Percentiles rank a stretch among this genome's conserved stretches.
Conservation (phyloP, 148 eudicot genomes). For the Vaccinium darrowii region DNA sequence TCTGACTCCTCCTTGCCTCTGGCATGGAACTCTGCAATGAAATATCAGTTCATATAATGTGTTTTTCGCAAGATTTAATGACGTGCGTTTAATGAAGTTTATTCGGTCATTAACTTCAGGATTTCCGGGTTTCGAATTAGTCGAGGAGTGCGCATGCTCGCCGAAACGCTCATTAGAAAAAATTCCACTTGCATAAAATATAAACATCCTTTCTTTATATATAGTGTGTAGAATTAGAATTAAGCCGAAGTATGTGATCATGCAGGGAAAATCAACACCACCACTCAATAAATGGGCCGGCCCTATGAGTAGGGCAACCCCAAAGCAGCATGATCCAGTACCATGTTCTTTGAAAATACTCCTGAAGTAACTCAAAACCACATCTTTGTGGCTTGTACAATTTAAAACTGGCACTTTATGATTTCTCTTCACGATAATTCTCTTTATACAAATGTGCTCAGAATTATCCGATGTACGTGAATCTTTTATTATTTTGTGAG, state of each 20-base stretch:
- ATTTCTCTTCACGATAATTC: too few relatives aligned
- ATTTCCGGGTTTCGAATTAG: neutral
- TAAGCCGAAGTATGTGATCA: neutral
- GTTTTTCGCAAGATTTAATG: neutral
- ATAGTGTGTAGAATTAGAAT: neutral
- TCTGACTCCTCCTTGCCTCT: constrained; percentile 36
- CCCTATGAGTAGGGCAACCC: neutral
- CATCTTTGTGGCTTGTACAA: too few relatives aligned
- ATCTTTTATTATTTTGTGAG: neutral
- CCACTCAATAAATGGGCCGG: neutral
- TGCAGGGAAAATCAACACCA: too few relatives aligned
- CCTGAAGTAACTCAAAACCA: too few relatives aligned
- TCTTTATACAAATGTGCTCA: neutral
- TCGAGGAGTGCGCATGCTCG: too few relatives aligned
- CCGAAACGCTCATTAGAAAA: too few relatives aligned
- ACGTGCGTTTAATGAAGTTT: neutral
- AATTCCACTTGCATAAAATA: too few relatives aligned
- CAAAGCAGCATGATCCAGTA: too few relatives aligned
- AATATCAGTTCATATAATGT: neutral
- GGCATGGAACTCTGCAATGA: constrained; percentile 39
- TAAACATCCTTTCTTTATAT: too few relatives aligned
- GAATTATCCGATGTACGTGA: neutral
- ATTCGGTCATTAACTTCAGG: neutral
- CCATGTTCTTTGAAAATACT: too few relatives aligned
- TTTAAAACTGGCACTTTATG: too few relatives aligned